Evolutionary conservation across 2,329 filamentous ascomycete genomes (phyloP), one percentile per base, ranked within the genome.

Genomic region (Hirsutella minnesotensis): DNA sequence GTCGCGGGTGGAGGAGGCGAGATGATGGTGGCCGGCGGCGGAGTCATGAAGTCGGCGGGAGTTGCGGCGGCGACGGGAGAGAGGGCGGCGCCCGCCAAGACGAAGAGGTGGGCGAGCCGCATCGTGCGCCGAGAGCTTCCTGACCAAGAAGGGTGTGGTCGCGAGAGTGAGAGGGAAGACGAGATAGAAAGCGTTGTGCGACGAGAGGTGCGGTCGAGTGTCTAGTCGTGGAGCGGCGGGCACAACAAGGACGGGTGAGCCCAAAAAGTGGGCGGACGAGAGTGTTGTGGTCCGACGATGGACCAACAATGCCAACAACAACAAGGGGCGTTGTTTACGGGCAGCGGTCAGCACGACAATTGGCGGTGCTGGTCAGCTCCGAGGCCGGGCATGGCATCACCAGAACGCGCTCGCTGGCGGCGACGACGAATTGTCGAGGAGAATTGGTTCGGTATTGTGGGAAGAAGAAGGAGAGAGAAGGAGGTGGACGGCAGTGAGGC

Each of bases 81-180:
- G 31, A 47, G 39, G 38, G 46, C 48, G 22, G 40, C 43, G 45
- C 43, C 19, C 21, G 43, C 47, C 27, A 49, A 35, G 13, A 38
- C 43, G 29, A 51, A 22, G 21, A 50, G 31, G 39, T 44, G 46
- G 21, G 47, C 42, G 38, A 47, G 38, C 29, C 47, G 53, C 53
- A 55, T 55, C 9, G 42, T 31, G 29, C 29, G 34, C 27, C 34
- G 31, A 22, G 29, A 21, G 34, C 16, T n/a, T n/a, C n/a, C n/a
- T n/a, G n/a, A n/a, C n/a, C n/a, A n/a, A n/a, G n/a, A n/a, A 15
- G 38, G 5, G 12, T 15, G 10, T 16, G 38, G 15, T 19, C 19
- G 5, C 35, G 35, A 38, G 8, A n/a, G n/a, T n/a, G n/a, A n/a
- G n/a, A n/a, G n/a, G n/a, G n/a, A n/a, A n/a, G n/a, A n/a, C n/a